These are phyloP conservation scores for Colletotrichum sp. DNA, from an alignment of 2,329 filamentous ascomycete genomes.

Conservation along the genomic window DNA sequence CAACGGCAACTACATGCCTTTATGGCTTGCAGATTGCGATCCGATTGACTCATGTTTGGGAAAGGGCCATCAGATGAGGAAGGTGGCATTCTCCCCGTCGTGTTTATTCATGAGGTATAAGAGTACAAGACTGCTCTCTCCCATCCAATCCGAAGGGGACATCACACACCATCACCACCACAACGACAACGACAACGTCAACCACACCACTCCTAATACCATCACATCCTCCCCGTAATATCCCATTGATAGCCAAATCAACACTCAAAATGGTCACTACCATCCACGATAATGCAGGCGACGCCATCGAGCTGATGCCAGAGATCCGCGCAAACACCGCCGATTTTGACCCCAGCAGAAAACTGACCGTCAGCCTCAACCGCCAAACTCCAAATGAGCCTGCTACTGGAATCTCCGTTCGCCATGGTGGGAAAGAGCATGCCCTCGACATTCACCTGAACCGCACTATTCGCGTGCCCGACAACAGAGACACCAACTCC, in stretches of 20 bases:
- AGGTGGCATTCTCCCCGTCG: not conserved
- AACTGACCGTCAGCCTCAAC: conserved; percentile 5
- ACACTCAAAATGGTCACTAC: not conserved
- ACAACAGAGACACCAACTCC: conserved; percentile 32
- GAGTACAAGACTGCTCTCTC: not conserved
- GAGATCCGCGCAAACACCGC: conserved; percentile 1
- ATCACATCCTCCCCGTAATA: not conserved
- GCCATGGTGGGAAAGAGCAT: conserved; percentile 1
- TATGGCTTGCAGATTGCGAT: not conserved
- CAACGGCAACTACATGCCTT: not conserved
- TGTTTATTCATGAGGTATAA: not conserved
- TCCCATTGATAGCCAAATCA: not conserved
- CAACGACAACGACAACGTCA: not conserved
- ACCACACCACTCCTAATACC: not conserved
- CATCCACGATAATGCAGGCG: not conserved
- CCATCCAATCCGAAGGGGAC: not conserved
- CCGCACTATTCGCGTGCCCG: conserved; percentile 47
- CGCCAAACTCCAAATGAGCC: not conserved
- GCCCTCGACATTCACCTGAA: conserved; percentile 39
- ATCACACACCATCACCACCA: not conserved
- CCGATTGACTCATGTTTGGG: not conserved
- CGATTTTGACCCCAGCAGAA: not conserved
- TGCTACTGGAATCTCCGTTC: not conserved
- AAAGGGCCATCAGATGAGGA: not conserved
- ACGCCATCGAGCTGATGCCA: conserved; percentile 13